A percentile compares a stretch with the other conserved stretches of the same genome.
These are phyloP conservation scores for Akanthomyces dipterigenus DNA, from an alignment of 2,329 filamentous ascomycete genomes.

Conservation along the genomic window DNA sequence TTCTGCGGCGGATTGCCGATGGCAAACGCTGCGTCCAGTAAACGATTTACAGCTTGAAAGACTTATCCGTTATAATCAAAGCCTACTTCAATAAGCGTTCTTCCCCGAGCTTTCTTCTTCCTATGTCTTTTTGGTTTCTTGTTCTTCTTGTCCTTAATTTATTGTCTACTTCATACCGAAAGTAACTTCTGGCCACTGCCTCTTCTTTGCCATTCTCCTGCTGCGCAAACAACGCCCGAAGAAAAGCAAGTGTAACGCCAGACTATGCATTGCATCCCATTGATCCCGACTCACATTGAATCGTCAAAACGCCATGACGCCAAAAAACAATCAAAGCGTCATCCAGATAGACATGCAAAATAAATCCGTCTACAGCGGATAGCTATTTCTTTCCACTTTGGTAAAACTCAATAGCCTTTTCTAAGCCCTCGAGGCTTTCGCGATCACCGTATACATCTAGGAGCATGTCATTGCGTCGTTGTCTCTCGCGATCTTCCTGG, in stretches of 20 bases:
- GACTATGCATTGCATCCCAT: background rate
- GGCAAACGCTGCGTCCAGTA: too few relatives aligned
- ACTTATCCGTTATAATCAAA: too few relatives aligned
- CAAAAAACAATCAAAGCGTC: background rate
- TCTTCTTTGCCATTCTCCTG: too few relatives aligned
- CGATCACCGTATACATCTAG: conserved; percentile 45
- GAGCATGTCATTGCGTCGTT: conserved; percentile 34
- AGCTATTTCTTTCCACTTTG: conserved; percentile 22
- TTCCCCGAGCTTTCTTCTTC: too few relatives aligned
- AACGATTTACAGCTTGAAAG: too few relatives aligned
- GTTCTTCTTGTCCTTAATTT: too few relatives aligned
- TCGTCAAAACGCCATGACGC: background rate
- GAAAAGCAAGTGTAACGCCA: background rate
- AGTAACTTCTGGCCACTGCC: too few relatives aligned
- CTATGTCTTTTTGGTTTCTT: too few relatives aligned
- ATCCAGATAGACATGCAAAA: too few relatives aligned
- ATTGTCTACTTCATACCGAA: too few relatives aligned
- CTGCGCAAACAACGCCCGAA: background rate
- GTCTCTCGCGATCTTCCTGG: conserved; percentile 28
- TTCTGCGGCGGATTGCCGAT: too few relatives aligned
- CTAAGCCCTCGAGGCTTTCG: conserved; percentile 40
- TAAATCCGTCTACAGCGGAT: background rate
- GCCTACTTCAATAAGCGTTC: too few relatives aligned
- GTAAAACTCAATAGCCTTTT: conserved; percentile 42
- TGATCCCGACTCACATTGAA: background rate